phyloP scores from a whole-genome alignment of 345 rosid species.

The Salix exigua region DNA sequence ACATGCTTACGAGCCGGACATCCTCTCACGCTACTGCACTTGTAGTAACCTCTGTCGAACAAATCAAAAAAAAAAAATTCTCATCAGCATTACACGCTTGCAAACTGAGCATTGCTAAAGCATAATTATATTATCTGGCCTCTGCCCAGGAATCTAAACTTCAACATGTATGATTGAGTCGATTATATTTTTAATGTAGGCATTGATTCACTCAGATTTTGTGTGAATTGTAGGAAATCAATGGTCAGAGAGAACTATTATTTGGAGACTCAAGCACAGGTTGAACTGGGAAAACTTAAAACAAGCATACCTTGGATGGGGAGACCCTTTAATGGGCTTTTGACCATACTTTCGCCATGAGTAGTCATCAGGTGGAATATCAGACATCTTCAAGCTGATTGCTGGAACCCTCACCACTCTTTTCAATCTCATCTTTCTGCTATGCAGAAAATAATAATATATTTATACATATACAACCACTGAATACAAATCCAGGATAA shows the following conservation, averaged over 20 bases:
- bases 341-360: constrained; percentile 35
- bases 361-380: constrained; percentile 32
- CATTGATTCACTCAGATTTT: background rate
- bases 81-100: background rate
- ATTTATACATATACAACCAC: background rate
- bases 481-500: background rate
- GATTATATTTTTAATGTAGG: background rate
- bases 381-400: constrained; percentile 31
- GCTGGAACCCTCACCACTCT: constrained; percentile 29
- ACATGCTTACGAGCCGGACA: constrained; percentile 31
- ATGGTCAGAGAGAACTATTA: background rate
- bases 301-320: constrained; percentile 23
- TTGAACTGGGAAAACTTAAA: background rate
- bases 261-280: background rate
- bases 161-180: background rate
- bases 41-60: constrained; percentile 24
- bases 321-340: constrained; percentile 32
- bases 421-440: constrained; percentile 23
- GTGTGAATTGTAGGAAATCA: background rate
- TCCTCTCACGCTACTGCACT: constrained; percentile 31
- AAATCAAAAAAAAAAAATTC: background rate
- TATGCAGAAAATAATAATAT: background rate
- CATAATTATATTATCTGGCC: background rate
- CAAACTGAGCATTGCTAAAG: background rate
- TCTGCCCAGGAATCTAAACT: background rate